Evolutionary conservation across 257 asterid genomes (phyloP), one percentile per base, ranked within the genome.

Genomic region (Scutellaria barbata): DNA sequence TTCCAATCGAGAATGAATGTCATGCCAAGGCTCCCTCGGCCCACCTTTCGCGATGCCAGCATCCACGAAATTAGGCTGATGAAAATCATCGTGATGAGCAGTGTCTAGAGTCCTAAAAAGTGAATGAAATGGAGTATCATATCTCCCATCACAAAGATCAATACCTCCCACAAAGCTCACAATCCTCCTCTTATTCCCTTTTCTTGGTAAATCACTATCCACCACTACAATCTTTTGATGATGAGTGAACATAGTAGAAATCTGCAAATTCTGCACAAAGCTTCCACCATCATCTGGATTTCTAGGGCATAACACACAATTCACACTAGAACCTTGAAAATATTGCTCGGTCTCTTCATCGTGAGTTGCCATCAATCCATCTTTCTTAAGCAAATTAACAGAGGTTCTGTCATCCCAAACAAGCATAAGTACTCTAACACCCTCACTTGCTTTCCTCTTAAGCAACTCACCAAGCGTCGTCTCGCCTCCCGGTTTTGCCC

Each of bases 401-500:
- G 97, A 92, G 35, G 97, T 92, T 50, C 95, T 74, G 53, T 92
- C 97, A 6, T 92, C 97, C 97, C 96, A 92, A 53, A 92, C 95
- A 64, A 92, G 89, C 92, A 89, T 86, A 30, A 86, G 85, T 50
- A 92, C 98, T 17, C 63, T 78, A 67, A 92, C 88, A 45, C 96
- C 98, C 58, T 92, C 98, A 13, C 76, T 77, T 5, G 95, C 94
- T 79, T 85, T 92, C 81, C 77, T 85, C 85, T 92, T 92, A 0
- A 89, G 87, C 25, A 92, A 81, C 76, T 89, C 95, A 0, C 98
- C 96, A 2, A 92, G 90, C 1, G 87, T 89, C 1, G 69, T 6
- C 14, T 85, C 92, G 13, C 94, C 98, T n/a, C 96, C 96, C 1
- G 92, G 79, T 61, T 88, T 92, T 68, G 81, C 81, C 87, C 96